phyloP scores from a whole-genome alignment of 2,329 filamentous ascomycete genomes.

The Curvularia hawaiiensis region DNA sequence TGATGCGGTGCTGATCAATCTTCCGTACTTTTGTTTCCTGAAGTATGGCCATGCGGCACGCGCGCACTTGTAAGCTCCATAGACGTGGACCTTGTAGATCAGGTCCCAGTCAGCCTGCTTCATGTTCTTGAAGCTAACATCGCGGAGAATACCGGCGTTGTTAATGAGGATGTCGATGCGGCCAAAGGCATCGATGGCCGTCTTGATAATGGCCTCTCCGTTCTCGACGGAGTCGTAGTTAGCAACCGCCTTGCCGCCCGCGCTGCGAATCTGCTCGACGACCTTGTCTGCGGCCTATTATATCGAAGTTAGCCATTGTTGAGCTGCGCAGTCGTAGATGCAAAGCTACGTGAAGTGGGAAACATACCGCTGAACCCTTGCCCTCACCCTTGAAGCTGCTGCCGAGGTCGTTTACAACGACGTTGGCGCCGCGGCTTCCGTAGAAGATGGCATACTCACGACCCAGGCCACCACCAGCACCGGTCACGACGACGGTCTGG shows the following conservation, averaged over 20 bases:
- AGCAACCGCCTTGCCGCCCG: constrained; percentile 92
- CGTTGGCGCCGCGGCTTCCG: constrained; percentile 86
- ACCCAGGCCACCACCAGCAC: constrained; percentile 81
- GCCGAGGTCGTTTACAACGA: constrained; percentile 96
- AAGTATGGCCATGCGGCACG: constrained; percentile 97
- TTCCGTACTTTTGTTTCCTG: constrained; percentile 97
- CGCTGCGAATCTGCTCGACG: constrained; percentile 81
- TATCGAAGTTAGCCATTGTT: constrained; percentile 14
- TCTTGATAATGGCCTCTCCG: constrained; percentile 93
- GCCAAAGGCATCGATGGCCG: constrained; percentile 78
- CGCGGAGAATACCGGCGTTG: constrained; percentile 94
- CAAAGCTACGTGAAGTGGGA: not conserved
- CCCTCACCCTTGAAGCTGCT: constrained; percentile 94
- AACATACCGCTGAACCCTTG: constrained; percentile 76
- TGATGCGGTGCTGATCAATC: constrained; percentile 96
- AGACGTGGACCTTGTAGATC: constrained; percentile 89
- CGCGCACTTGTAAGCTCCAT: constrained; percentile 93
- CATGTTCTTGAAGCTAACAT: constrained; percentile 99
- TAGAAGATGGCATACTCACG: constrained; percentile 89
- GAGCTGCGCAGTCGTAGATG: not conserved
- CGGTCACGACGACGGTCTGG: constrained; percentile 88
- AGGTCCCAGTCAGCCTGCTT: constrained; percentile 97
- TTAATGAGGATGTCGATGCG: constrained; percentile 96
- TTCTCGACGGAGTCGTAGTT: constrained; percentile 97
- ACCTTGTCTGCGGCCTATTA: constrained; percentile 78